A percentile compares a stretch with the other conserved stretches of the same genome.
These are phyloP conservation scores for Ogataea allantospora DNA, from an alignment of 805 yeast genomes.

Conservation along the genomic window DNA sequence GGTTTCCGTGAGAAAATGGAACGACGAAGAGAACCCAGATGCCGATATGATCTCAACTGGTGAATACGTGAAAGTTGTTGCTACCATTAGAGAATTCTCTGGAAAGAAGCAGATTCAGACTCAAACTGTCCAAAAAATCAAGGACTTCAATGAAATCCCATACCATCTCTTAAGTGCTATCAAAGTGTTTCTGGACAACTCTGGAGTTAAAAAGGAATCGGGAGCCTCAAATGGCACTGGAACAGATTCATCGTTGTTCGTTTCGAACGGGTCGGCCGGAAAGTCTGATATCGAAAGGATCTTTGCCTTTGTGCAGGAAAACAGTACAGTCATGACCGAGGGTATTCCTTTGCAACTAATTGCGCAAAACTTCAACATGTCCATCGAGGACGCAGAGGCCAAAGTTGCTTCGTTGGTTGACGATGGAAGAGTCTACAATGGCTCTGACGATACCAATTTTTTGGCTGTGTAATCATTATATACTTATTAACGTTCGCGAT, in stretches of 20 bases:
- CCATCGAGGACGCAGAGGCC: constrained; percentile 47
- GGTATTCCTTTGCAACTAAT: constrained; percentile 72
- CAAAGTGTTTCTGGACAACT: constrained; percentile 45
- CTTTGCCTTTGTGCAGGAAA: constrained; percentile 46
- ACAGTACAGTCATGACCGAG: constrained; percentile 60
- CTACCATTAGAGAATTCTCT: constrained; percentile 56
- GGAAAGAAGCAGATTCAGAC: constrained; percentile 64
- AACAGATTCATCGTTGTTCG: constrained; percentile 38
- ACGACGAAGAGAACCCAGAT: constrained; percentile 37
- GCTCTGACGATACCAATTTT: constrained; percentile 63
- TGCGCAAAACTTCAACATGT: constrained; percentile 52
- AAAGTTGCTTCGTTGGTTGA: constrained; percentile 58
- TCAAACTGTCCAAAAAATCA: constrained; percentile 54
- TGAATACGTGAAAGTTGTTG: constrained; percentile 59
- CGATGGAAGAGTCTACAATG: constrained; percentile 66
- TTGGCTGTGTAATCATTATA: constrained; percentile 45
- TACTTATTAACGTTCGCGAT: constrained; percentile 7
- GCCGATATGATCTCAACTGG: constrained; percentile 39
- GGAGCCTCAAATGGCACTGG: constrained; percentile 24
- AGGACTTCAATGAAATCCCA: constrained; percentile 64
- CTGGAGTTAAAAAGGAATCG: constrained; percentile 43
- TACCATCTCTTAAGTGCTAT: constrained; percentile 69
- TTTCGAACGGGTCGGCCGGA: constrained; percentile 38
- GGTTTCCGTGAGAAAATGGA: constrained; percentile 65
- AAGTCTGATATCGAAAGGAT: constrained; percentile 42